Conservation (phyloP, 2,329 filamentous ascomycete species). For the Paecilomyces sp. region DNA sequence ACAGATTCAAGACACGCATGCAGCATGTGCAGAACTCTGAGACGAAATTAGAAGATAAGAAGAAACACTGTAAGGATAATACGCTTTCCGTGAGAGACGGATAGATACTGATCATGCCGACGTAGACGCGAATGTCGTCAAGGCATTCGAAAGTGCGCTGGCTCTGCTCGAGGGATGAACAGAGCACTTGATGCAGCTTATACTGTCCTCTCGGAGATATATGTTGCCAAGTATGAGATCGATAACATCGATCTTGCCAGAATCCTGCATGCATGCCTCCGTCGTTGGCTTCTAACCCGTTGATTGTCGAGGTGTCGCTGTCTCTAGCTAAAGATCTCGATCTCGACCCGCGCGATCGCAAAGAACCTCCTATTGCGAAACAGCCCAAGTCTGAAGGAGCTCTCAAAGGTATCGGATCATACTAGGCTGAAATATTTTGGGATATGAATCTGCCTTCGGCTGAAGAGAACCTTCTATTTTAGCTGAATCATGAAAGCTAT, state of each 20-base stretch:
- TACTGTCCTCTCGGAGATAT: background rate
- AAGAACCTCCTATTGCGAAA: background rate
- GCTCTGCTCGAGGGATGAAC: conserved; percentile 33
- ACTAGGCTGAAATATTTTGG: background rate
- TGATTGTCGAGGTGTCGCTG: background rate
- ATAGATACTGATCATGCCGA: conserved; percentile 9
- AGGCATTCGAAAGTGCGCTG: conserved; percentile 42
- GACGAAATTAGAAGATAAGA: conserved; percentile 62
- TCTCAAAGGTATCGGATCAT: background rate
- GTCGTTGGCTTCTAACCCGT: background rate
- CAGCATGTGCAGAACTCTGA: conserved; percentile 70
- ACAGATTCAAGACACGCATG: conserved; percentile 69
- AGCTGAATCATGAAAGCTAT: background rate
- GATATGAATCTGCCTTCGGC: background rate
- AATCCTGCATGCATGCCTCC: background rate
- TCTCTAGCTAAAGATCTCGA: background rate
- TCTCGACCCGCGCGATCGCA: too few relatives aligned
- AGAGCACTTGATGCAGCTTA: background rate
- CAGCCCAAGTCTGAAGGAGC: background rate
- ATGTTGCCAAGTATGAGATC: background rate
- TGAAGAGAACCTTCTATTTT: background rate
- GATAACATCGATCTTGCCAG: background rate
- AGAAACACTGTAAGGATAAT: conserved; percentile 65
- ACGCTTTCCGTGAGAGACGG: background rate
- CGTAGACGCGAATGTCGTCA: conserved; percentile 37